Base-by-base conservation (phyloP, 345 rosid genomes). In the Erodium maritimum region DNA sequence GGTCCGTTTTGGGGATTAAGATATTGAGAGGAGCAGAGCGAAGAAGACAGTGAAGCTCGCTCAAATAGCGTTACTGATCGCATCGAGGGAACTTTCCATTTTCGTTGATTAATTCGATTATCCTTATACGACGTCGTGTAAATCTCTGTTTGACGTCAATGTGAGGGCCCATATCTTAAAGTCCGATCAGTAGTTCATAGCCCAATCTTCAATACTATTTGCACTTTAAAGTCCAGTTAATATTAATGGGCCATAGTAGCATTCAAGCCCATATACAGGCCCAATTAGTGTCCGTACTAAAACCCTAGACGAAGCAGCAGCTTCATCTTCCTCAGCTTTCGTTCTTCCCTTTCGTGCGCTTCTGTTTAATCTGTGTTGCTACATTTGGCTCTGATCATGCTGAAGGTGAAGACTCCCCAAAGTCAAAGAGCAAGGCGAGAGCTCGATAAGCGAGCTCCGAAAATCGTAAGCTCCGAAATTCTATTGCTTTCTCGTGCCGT, bases 391-490 rank as follows among this genome's bases (percentile, higher is more conserved):
- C 16, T 17, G 1, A 54, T 9, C 13, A 54, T 20, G 17, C 16
- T 23, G 22, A 54, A 73, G 65, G 61, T 82, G 50, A 80, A 76
- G 69, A 78, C 87, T 21, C 83, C 90, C 11, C 73, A 67, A 75
- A 82, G 71, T 0, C 67, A 69, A 21, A 81, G 81, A 71, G 75
- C 67, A 37, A 78, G 58, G 64, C 83, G 98, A 42, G 86, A 63
- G 69, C 82, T 88, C 55, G 86, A 88, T 10, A 82, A 80, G 63
- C 84, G 96, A 6, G 91, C 96, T 56, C 98, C 98, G 0, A 91
- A 84, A 71, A 68, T 77, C 8, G 98, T 88, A 62, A 77, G 77
- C 55, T 62, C 61, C 21, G 9, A 17, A 37, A 8, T 29, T 12
- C 33, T 24, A 8, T 2, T 19, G 23, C 19, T 69, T 24, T 65